Conservation (phyloP, 2,329 filamentous ascomycete genomes). For the Xylaria hypoxylon region DNA sequence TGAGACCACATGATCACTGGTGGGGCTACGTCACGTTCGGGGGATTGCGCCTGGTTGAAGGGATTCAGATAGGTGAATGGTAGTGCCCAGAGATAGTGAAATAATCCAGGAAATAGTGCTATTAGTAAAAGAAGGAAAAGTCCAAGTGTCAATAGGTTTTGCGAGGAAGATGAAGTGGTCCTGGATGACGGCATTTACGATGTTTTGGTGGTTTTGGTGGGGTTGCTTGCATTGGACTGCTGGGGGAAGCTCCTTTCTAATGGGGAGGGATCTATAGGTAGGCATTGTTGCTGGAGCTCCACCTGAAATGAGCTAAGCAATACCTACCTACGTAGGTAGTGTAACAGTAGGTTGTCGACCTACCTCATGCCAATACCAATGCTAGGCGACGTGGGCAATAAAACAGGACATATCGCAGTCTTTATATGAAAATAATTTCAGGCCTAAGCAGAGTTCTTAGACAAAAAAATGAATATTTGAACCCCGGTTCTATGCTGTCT, state of each 20-base stretch:
- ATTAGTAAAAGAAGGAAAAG: slow-evolving; percentile 63
- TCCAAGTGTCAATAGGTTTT: slow-evolving; percentile 57
- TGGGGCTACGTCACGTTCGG: slow-evolving; percentile 32
- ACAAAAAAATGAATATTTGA: slow-evolving; percentile 28
- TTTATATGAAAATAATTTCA: not conserved
- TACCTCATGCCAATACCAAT: slow-evolving; percentile 1
- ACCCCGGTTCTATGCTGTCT: slow-evolving; percentile 40
- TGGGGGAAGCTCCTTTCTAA: slow-evolving; percentile 21
- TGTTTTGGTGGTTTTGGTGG: slow-evolving; percentile 44
- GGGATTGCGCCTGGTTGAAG: slow-evolving; percentile 31
- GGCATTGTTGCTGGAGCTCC: slow-evolving; percentile 18
- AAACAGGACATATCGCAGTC: not conserved
- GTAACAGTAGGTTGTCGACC: not conserved
- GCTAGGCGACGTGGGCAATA: not conserved
- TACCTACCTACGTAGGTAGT: not conserved
- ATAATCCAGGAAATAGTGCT: slow-evolving; percentile 64
- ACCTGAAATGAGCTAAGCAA: slow-evolving; percentile 21
- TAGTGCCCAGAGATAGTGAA: slow-evolving; percentile 64
- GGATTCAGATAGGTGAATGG: slow-evolving; percentile 57
- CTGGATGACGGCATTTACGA: slow-evolving; percentile 57
- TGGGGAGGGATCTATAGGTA: not conserved
- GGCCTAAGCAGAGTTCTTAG: not conserved
- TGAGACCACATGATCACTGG: slow-evolving; percentile 78
- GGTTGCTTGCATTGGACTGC: slow-evolving; percentile 39
- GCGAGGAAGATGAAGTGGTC: slow-evolving; percentile 50